phyloP scores from a whole-genome alignment of 805 yeast genomes.

The Candida maesae region DNA sequence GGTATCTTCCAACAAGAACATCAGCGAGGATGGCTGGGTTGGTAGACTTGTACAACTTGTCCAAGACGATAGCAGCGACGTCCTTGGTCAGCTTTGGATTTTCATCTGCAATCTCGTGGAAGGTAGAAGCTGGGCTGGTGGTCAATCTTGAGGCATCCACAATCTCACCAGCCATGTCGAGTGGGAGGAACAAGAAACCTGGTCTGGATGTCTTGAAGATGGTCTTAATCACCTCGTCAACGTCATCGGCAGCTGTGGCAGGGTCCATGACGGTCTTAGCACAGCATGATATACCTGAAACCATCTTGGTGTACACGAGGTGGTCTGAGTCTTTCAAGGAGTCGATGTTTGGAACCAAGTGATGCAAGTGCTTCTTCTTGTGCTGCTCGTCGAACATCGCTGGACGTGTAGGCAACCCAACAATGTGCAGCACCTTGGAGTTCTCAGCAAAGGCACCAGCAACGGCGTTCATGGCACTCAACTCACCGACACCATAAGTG shows the following conservation, averaged over 20 bases:
- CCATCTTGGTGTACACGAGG: conserved; percentile 60
- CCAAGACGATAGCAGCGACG: conserved; percentile 44
- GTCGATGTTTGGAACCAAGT: conserved; percentile 51
- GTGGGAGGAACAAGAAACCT: conserved; percentile 77
- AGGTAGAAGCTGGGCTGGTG: conserved; percentile 28
- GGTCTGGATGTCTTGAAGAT: conserved; percentile 65
- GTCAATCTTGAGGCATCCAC: conserved; percentile 37
- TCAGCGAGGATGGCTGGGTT: conserved; percentile 73
- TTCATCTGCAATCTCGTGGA: conserved; percentile 20
- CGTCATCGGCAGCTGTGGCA: conserved; percentile 47
- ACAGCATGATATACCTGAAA: conserved; percentile 51
- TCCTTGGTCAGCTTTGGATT: conserved; percentile 28
- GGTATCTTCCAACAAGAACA: conserved; percentile 60
- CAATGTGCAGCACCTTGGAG: conserved; percentile 78
- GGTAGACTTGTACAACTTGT: conserved; percentile 45
- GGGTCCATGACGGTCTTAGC: conserved; percentile 46
- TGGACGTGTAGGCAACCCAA: conserved; percentile 51
- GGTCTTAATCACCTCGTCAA: conserved; percentile 61
- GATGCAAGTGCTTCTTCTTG: conserved; percentile 44
- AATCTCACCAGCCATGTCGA: conserved; percentile 51
- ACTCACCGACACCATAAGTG: conserved; percentile 89
- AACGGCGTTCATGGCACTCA: conserved; percentile 78
- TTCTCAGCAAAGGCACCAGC: conserved; percentile 81
- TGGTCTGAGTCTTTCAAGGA: conserved; percentile 58
- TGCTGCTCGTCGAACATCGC: conserved; percentile 28